Percentiles rank a stretch among this genome's conserved stretches.
phyloP scores from a whole-genome alignment of 768 basidiomycete species.

The Tubosaeta sp. region DNA sequence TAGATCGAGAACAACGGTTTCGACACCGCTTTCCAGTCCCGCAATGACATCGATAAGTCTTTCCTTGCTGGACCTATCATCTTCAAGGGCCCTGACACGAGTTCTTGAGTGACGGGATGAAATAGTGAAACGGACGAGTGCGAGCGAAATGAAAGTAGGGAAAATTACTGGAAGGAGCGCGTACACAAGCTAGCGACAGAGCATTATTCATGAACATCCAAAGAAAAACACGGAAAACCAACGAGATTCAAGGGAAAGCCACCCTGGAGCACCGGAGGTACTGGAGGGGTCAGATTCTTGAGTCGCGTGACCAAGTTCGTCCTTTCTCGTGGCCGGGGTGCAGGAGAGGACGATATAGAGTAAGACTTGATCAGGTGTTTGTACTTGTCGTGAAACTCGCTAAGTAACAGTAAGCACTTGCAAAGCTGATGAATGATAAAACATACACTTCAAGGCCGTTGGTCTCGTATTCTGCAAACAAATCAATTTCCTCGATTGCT shows the following conservation, averaged over 20 bases:
- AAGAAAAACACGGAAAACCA: slow-evolving; percentile 20
- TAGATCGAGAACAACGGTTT: slow-evolving; percentile 56
- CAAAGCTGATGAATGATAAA: slow-evolving; percentile 1
- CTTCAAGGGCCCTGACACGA: slow-evolving; percentile 64
- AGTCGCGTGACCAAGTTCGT: slow-evolving; percentile 42
- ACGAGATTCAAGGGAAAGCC: slow-evolving; percentile 72
- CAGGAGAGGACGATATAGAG: slow-evolving; percentile 39
- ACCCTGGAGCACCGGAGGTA: slow-evolving; percentile 58
- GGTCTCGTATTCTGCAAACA: slow-evolving; percentile 50
- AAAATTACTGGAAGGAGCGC: slow-evolving; percentile 59
- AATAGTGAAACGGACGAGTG: slow-evolving; percentile 53
- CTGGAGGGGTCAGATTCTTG: slow-evolving; percentile 37
- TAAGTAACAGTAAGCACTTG: slow-evolving; percentile 23
- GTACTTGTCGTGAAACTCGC: slow-evolving; percentile 56
- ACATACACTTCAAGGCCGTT: slow-evolving; percentile 63
- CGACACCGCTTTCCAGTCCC: slow-evolving; percentile 56
- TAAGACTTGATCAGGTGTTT: slow-evolving; percentile 53
- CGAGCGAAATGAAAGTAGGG: slow-evolving; percentile 52
- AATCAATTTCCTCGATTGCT: slow-evolving; percentile 64
- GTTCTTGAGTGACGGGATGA: slow-evolving; percentile 56
- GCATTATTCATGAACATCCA: neutral
- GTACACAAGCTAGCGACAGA: slow-evolving; percentile 45
- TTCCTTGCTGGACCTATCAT: slow-evolving; percentile 42
- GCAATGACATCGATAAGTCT: slow-evolving; percentile 56
- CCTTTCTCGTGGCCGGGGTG: slow-evolving; percentile 37